Percentiles rank a stretch among this genome's conserved stretches.
Evolutionary conservation across 2,329 filamentous ascomycete genomes (phyloP).

Genomic region (Cryphonectria naterciae): DNA sequence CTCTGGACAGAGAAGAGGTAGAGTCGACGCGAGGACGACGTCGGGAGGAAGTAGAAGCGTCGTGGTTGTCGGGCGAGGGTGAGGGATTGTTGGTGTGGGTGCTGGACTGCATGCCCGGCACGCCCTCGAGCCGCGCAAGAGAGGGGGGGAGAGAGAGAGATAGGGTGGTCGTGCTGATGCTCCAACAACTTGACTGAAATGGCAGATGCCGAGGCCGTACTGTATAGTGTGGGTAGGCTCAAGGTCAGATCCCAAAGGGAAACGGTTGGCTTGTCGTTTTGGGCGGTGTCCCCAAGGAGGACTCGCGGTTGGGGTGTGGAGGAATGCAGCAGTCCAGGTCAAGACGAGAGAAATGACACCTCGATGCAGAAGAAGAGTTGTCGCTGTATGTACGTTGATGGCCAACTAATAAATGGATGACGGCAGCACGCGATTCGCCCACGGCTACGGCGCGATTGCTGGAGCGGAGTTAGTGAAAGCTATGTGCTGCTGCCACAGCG

Average conservation of each 20-base stretch:
- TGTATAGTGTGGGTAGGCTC: neutral
- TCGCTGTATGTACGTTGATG: neutral
- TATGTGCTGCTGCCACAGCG: neutral
- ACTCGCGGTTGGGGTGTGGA: neutral
- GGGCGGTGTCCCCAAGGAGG: neutral
- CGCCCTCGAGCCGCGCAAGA: conserved; percentile 17
- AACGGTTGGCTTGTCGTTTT: neutral
- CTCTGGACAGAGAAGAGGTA: conserved; percentile 25
- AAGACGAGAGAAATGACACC: neutral
- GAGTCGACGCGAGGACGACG: conserved; percentile 39
- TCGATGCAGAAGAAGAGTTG: neutral
- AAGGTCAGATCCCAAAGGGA: neutral
- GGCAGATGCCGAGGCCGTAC: neutral
- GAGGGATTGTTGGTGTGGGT: conserved; percentile 18
- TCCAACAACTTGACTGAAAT: conserved; percentile 23
- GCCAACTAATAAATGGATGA: conserved; percentile 2
- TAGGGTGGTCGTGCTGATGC: neutral
- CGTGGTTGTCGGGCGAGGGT: conserved; percentile 16
- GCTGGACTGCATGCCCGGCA: conserved; percentile 28
- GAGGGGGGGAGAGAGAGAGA: no score
- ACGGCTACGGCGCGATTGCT: neutral
- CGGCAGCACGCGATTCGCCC: neutral
- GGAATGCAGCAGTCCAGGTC: neutral
- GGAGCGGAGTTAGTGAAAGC: neutral
- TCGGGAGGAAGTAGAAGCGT: conserved; percentile 27